Evolutionary conservation across 83 land plant genomes (phyloP).

Genomic region (Larix sibirica): DNA sequence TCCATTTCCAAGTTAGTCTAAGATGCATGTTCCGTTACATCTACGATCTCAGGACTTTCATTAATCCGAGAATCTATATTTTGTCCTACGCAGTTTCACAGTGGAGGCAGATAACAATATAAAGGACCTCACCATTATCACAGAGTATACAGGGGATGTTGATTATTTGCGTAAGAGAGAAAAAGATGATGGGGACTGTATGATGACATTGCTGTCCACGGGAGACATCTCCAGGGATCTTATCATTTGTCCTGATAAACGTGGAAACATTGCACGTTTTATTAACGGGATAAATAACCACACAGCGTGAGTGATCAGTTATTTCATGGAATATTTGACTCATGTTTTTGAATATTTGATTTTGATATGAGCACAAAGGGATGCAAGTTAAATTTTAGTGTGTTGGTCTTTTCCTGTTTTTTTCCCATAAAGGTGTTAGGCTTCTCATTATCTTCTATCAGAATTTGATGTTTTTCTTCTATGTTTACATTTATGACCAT

Average conservation of each 20-base stretch:
- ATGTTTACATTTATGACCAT: neutral
- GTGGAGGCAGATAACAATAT: constrained; percentile 90
- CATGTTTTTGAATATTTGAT: neutral
- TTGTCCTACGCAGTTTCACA: constrained; percentile 71
- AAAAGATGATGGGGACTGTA: constrained; percentile 93
- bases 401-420: neutral
- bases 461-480: neutral
- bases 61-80: neutral
- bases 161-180: constrained; percentile 84
- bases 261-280: constrained; percentile 91
- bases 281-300: constrained; percentile 97
- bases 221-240: constrained; percentile 61
- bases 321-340: neutral
- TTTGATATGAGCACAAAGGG: neutral
- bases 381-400: neutral
- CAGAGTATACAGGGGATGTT: constrained; percentile 95
- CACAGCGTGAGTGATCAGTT: constrained; percentile 51
- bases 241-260: constrained; percentile 93
- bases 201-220: constrained; percentile 87
- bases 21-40: neutral
- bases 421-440: neutral
- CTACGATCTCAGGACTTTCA: neutral
- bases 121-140: constrained; percentile 83
- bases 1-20: neutral
- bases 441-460: neutral